Conservation (phyloP, 768 basidiomycete species). For the Boletus reticulatus region DNA sequence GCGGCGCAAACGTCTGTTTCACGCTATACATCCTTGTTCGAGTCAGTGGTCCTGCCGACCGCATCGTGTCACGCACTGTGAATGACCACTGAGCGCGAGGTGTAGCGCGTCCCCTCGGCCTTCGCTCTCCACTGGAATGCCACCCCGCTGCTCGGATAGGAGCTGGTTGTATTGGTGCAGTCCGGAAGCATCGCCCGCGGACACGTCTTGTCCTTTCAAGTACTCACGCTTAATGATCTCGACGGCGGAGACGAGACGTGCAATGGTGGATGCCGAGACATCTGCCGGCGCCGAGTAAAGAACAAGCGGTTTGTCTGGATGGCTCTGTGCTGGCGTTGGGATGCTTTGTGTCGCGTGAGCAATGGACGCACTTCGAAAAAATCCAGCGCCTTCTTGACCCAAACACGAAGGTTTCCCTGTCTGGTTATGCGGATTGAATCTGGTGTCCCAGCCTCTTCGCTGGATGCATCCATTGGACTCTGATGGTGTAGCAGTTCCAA, state of each 20-base stretch:
- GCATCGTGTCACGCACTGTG: slow-evolving; percentile 46
- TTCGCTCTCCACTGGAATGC: slow-evolving; percentile 32
- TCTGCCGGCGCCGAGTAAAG: slow-evolving; percentile 57
- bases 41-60: background rate
- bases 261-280: slow-evolving; percentile 39
- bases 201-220: slow-evolving; percentile 48
- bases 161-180: slow-evolving; percentile 79
- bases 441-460: slow-evolving; percentile 4
- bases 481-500: background rate
- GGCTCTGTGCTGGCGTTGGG: slow-evolving; percentile 36
- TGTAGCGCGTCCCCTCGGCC: slow-evolving; percentile 25
- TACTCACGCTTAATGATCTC: slow-evolving; percentile 88
- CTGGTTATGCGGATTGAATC: slow-evolving; percentile 52
- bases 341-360: background rate
- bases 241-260: slow-evolving; percentile 71
- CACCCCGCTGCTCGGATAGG: slow-evolving; percentile 39
- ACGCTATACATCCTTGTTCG: slow-evolving; percentile 35
- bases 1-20: slow-evolving; percentile 56
- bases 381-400: slow-evolving; percentile 51
- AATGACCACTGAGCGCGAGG: slow-evolving; percentile 53
- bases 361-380: slow-evolving; percentile 48
- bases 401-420: slow-evolving; percentile 52
- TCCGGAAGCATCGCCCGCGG: slow-evolving; percentile 45
- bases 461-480: slow-evolving; percentile 18
- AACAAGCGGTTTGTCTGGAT: slow-evolving; percentile 47